Evolutionary conservation across 1,284 basidiomycete species (phyloP).

Genomic region (Calocybe gambosa): DNA sequence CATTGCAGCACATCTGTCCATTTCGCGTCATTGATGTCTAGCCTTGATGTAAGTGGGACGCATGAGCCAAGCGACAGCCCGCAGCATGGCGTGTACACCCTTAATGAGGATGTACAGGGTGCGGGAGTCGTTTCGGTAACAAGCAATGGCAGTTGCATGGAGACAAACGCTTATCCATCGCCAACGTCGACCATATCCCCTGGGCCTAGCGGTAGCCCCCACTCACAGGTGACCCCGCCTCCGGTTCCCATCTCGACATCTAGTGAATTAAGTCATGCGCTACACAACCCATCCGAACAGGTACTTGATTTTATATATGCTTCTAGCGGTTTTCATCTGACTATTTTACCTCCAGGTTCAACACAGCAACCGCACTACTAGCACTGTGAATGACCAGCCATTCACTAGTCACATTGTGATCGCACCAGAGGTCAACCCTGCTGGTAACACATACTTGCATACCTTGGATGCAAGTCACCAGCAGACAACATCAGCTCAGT

Average conservation of each 20-base stretch:
- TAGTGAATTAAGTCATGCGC: constrained; percentile 42
- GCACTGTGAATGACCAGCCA: background rate
- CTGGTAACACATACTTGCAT: constrained; percentile 14
- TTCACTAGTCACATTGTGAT: background rate
- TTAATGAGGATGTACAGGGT: constrained; percentile 23
- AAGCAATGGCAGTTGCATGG: constrained; percentile 14
- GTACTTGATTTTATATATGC: background rate
- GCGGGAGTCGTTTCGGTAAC: constrained; percentile 14
- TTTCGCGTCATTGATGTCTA: constrained; percentile 41
- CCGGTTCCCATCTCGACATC: constrained; percentile 31
- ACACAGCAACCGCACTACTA: background rate
- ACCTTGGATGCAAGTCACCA: constrained; percentile 9
- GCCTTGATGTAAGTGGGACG: constrained; percentile 37
- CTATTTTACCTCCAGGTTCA: background rate
- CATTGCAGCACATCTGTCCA: constrained; percentile 25
- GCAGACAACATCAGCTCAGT: constrained; percentile 6
- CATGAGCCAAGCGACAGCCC: constrained; percentile 17
- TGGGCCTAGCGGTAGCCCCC: constrained; percentile 35
- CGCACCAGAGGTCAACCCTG: constrained; percentile 1
- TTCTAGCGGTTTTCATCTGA: constrained; percentile 4
- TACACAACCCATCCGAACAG: constrained; percentile 26
- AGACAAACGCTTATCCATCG: constrained; percentile 28
- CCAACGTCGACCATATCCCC: constrained; percentile 39
- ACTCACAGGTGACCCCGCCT: constrained; percentile 25
- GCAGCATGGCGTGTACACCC: constrained; percentile 18